Conservation (phyloP, 768 basidiomycete species). For the Mycena galopus region DNA sequence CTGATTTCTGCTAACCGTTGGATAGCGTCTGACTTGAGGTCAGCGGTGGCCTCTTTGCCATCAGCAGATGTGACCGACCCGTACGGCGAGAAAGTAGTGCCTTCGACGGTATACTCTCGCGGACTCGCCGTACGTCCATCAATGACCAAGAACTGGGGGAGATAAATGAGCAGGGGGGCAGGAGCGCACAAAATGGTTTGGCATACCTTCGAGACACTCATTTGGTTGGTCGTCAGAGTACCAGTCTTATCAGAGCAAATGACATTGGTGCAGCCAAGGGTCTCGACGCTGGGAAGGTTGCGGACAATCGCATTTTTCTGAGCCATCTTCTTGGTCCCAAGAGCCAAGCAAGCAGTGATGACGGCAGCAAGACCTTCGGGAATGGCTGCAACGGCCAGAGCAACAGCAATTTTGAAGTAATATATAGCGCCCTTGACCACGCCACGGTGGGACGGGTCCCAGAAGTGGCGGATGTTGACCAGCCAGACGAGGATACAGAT, state of each 20-base stretch:
- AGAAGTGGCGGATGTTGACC: slow-evolving; percentile 96
- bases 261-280: slow-evolving; percentile 96
- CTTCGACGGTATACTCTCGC: slow-evolving; percentile 86
- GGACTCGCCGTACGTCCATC: slow-evolving; percentile 63
- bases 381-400: slow-evolving; percentile 98
- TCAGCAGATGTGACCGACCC: slow-evolving; percentile 79
- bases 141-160: slow-evolving; percentile 79
- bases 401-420: slow-evolving; percentile 99
- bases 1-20: slow-evolving; percentile 92
- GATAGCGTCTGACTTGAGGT: slow-evolving; percentile 76
- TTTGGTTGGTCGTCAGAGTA: slow-evolving; percentile 95
- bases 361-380: slow-evolving; percentile 99
- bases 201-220: slow-evolving; percentile 89
- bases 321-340: slow-evolving; percentile 99
- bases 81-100: slow-evolving; percentile 90
- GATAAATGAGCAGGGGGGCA: not conserved
- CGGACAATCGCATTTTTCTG: slow-evolving; percentile 98
- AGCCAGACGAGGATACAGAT: slow-evolving; percentile 99
- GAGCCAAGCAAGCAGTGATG: slow-evolving; percentile 95
- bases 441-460: slow-evolving; percentile 94
- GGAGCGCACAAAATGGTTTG: not conserved
- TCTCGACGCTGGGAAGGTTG: slow-evolving; percentile 97
- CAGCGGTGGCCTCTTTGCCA: slow-evolving; percentile 69
- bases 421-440: slow-evolving; percentile 94
- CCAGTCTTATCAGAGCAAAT: slow-evolving; percentile 99